A percentile compares a stretch with the other conserved stretches of the same genome.
Conservation (phyloP, 306 rosid species). For the Medicago lupulina region DNA sequence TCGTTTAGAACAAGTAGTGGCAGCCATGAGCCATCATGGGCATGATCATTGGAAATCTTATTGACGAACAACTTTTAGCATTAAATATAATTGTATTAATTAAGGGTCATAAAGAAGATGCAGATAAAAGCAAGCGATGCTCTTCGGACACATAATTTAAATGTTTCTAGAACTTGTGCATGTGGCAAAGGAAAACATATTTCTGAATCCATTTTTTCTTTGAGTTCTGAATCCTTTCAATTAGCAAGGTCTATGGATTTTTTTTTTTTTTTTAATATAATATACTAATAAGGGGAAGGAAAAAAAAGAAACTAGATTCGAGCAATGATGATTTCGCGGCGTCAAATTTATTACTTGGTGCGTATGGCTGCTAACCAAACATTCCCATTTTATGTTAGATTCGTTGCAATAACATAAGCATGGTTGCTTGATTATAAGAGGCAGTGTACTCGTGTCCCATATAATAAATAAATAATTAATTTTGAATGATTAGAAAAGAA, state of each 20-base stretch:
- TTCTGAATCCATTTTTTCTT: neutral
- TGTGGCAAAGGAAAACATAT: slow-evolving; percentile 19
- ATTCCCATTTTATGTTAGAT: slow-evolving; percentile 39
- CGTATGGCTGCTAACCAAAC: slow-evolving; percentile 17
- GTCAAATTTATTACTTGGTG: slow-evolving; percentile 16
- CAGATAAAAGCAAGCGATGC: slow-evolving; percentile 39
- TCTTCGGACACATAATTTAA: slow-evolving; percentile 18
- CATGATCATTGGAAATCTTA: slow-evolving; percentile 72
- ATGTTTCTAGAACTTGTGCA: slow-evolving; percentile 41
- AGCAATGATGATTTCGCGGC: slow-evolving; percentile 44
- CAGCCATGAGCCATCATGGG: slow-evolving; percentile 65
- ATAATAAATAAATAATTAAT: too few species aligned
- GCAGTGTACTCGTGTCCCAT: slow-evolving; percentile 28
- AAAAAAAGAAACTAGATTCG: slow-evolving; percentile 37
- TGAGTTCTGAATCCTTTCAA: slow-evolving; percentile 22
- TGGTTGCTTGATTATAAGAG: slow-evolving; percentile 30
- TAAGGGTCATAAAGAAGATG: slow-evolving; percentile 28
- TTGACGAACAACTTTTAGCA: slow-evolving; percentile 51
- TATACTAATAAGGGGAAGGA: neutral
- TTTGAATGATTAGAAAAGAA: too few species aligned
- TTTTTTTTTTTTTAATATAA: too few species aligned
- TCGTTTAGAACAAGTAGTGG: slow-evolving; percentile 61
- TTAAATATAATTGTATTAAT: slow-evolving; percentile 36
- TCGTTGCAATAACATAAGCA: slow-evolving; percentile 36
- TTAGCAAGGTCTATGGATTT: neutral